Percentiles rank a stretch among this genome's conserved stretches.
phyloP scores from a whole-genome alignment of 2,329 filamentous ascomycete species.

The Ophiognomonia clavigignenti-juglandacearum region DNA sequence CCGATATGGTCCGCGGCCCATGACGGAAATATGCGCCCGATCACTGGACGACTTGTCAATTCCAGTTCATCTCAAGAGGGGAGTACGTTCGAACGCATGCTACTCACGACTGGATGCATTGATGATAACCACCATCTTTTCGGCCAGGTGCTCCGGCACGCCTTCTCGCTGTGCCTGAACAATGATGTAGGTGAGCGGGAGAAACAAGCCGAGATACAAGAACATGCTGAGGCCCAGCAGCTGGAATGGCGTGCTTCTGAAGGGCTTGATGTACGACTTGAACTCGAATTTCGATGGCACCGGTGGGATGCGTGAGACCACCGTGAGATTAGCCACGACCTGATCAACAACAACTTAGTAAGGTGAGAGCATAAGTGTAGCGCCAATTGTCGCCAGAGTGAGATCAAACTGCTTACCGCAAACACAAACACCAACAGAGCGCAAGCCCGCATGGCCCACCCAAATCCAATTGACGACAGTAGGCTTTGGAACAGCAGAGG shows the following conservation, averaged over 20 bases:
- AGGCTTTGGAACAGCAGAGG: constrained; percentile 25
- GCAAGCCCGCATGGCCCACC: constrained; percentile 24
- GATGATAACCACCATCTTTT: constrained; percentile 22
- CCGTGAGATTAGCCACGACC: constrained; percentile 21
- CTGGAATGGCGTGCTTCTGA: constrained; percentile 18
- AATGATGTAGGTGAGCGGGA: constrained; percentile 23
- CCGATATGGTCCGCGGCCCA: constrained; percentile 17
- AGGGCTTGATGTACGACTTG: constrained; percentile 14
- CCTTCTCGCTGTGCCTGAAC: constrained; percentile 19
- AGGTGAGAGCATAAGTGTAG: too few species aligned
- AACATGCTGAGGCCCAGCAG: constrained; percentile 18
- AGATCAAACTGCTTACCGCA: background rate
- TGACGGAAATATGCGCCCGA: constrained; percentile 15
- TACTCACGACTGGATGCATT: constrained; percentile 20
- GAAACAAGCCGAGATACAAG: constrained; percentile 22
- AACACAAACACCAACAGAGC: constrained; percentile 23
- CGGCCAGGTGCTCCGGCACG: constrained; percentile 17
- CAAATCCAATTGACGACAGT: constrained; percentile 21
- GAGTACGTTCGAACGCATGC: background rate
- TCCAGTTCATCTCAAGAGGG: too few species aligned
- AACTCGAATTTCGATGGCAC: constrained; percentile 7
- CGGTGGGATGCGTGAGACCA: constrained; percentile 16
- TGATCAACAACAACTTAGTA: background rate
- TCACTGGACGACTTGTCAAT: constrained; percentile 6
- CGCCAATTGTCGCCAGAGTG: background rate